Percentiles rank a stretch among this genome's conserved stretches.
Evolutionary conservation across 106 monocot genomes (phyloP).

Genomic region (Dactylorhiza incarnata): DNA sequence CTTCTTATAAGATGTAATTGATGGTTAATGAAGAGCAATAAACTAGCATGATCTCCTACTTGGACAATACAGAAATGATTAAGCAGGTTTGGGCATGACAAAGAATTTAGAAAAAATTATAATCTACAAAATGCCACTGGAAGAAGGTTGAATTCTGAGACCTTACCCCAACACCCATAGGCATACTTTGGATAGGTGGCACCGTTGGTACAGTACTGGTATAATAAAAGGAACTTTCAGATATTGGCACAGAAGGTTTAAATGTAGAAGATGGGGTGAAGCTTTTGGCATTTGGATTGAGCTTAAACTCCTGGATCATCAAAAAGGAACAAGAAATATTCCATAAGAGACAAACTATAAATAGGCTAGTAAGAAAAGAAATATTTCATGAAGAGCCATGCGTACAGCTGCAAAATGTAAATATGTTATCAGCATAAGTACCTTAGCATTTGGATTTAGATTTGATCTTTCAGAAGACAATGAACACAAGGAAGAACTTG

Average conservation of each 20-base stretch:
- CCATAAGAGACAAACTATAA: background rate
- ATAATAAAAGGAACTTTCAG: constrained; percentile 62
- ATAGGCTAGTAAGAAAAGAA: background rate
- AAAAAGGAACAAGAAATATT: constrained; percentile 7
- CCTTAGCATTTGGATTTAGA: constrained; percentile 87
- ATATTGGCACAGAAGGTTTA: constrained; percentile 33
- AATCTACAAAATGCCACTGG: background rate
- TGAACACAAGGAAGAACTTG: constrained; percentile 74
- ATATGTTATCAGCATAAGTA: constrained; percentile 7
- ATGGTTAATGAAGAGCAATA: background rate
- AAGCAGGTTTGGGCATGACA: background rate
- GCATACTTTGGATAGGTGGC: constrained; percentile 50
- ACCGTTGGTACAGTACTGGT: constrained; percentile 38
- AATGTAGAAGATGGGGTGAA: constrained; percentile 60
- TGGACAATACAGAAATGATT: background rate
- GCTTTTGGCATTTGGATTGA: constrained; percentile 87
- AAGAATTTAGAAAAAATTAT: background rate
- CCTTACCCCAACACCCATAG: constrained; percentile 63
- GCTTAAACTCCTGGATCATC: constrained; percentile 78
- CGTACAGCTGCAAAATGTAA: background rate
- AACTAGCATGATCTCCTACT: background rate
- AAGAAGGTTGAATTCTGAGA: background rate
- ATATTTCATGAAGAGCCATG: background rate
- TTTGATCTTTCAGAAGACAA: constrained; percentile 78
- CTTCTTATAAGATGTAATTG: background rate